Evolutionary conservation across 2,329 filamentous ascomycete genomes (phyloP).

Genomic region (Fusarium albidum): DNA sequence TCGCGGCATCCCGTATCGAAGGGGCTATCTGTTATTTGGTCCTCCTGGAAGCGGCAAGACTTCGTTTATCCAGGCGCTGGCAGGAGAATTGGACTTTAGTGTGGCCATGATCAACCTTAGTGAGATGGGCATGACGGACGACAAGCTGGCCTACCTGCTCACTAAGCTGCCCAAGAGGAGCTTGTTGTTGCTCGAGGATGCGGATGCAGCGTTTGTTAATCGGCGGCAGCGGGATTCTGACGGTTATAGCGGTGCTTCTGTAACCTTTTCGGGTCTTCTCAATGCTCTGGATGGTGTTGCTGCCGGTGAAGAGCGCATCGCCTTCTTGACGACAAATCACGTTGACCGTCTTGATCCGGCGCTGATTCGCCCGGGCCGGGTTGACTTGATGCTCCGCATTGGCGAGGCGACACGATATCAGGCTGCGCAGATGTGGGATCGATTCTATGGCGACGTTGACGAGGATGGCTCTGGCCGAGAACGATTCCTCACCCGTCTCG

Average conservation of each 20-base stretch:
- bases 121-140: conserved; percentile 88
- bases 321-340: conserved; percentile 95
- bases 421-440: conserved; percentile 87
- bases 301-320: conserved; percentile 90
- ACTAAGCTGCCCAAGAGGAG: conserved; percentile 86
- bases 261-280: conserved; percentile 92
- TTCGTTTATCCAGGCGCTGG: conserved; percentile 94
- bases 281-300: conserved; percentile 91
- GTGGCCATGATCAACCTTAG: conserved; percentile 93
- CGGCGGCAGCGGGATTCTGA: conserved; percentile 79
- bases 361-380: conserved; percentile 86
- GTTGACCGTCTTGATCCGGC: conserved; percentile 89
- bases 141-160: conserved; percentile 84
- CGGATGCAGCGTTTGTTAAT: conserved; percentile 89
- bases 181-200: conserved; percentile 85
- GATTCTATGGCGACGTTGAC: conserved; percentile 91
- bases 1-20: conserved; percentile 90
- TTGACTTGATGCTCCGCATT: conserved; percentile 91
- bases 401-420: conserved; percentile 89
- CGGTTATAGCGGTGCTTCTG: conserved; percentile 85
- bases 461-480: conserved; percentile 65
- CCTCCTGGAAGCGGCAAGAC: conserved; percentile 93
- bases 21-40: conserved; percentile 88
- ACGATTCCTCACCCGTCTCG: conserved; percentile 75
- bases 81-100: conserved; percentile 90